Evolutionary conservation across 2,329 filamentous ascomycete genomes (phyloP).

Genomic region (Celoporthe dispersa): DNA sequence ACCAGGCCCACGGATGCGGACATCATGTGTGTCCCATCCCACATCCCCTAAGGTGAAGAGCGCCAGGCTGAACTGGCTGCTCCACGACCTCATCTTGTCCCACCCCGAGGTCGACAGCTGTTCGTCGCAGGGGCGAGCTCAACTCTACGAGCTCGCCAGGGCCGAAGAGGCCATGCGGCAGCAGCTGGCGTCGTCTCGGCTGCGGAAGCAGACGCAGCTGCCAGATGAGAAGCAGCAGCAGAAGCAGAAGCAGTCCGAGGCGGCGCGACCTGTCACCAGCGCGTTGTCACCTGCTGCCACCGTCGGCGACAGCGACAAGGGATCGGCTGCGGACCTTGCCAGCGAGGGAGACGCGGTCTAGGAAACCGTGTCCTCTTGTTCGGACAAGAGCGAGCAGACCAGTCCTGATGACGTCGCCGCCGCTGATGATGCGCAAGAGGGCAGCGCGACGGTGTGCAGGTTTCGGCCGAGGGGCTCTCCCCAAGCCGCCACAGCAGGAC

Average conservation of each 20-base stretch:
- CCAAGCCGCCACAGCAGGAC: background rate
- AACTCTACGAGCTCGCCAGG: background rate
- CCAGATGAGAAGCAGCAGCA: background rate
- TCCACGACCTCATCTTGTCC: background rate
- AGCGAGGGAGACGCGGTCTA: background rate
- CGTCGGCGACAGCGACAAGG: background rate
- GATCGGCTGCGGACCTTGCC: background rate
- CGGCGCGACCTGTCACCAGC: background rate
- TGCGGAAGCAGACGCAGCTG: background rate
- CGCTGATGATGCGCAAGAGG: background rate
- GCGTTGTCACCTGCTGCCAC: background rate
- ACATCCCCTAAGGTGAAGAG: slow-evolving; percentile 15
- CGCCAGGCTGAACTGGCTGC: background rate
- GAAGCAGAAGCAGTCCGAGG: background rate
- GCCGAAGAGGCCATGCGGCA: background rate
- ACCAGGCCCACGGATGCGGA: background rate
- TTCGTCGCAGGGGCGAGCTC: background rate
- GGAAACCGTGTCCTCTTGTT: background rate
- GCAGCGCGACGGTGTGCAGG: background rate
- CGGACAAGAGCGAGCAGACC: background rate
- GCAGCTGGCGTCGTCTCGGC: background rate
- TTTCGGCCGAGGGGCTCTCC: background rate
- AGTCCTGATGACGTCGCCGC: background rate
- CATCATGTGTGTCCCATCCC: slow-evolving; percentile 4
- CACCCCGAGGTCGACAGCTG: slow-evolving; percentile 3